phyloP scores from a whole-genome alignment of 2,329 filamentous ascomycete species.

The Arachnopeziza araneosa region DNA sequence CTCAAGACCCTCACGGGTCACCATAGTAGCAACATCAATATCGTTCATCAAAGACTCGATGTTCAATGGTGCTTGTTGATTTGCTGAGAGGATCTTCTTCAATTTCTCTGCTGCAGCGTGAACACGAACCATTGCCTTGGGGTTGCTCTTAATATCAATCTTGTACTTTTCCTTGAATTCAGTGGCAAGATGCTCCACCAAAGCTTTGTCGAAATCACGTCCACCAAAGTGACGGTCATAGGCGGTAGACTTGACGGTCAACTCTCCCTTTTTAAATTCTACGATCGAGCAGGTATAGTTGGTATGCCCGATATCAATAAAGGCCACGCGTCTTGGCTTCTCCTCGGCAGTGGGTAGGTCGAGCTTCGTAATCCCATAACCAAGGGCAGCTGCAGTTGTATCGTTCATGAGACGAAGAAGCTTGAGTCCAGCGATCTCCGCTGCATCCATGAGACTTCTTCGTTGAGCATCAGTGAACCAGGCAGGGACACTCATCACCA shows the following conservation, averaged over 20 bases:
- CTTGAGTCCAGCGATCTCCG: constrained; percentile 91
- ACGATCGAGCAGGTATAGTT: constrained; percentile 93
- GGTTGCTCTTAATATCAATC: constrained; percentile 87
- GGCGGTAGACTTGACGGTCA: constrained; percentile 85
- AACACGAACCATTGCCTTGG: constrained; percentile 83
- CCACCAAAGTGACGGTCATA: constrained; percentile 97
- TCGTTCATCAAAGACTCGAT: constrained; percentile 99
- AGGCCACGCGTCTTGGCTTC: constrained; percentile 83
- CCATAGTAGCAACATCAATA: constrained; percentile 79
- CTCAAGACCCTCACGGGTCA: constrained; percentile 94
- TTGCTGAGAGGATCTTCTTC: constrained; percentile 97
- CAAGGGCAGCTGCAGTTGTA: constrained; percentile 90
- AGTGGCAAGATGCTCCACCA: constrained; percentile 89
- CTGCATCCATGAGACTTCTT: constrained; percentile 80
- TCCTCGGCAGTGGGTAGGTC: constrained; percentile 86
- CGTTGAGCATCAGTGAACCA: constrained; percentile 98
- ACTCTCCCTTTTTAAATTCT: constrained; percentile 95
- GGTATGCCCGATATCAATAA: constrained; percentile 93
- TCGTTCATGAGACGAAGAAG: constrained; percentile 94
- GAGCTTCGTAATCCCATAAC: constrained; percentile 96
- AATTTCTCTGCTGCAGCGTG: constrained; percentile 88
- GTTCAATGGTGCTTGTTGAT: constrained; percentile 86
- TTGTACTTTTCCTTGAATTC: constrained; percentile 99
- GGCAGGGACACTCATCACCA: constrained; percentile 88
- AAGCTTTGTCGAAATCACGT: constrained; percentile 90